Evolutionary conservation across 331 rosid genomes (phyloP), one percentile per base, ranked within the genome.

Genomic region (Arachis monticola): DNA sequence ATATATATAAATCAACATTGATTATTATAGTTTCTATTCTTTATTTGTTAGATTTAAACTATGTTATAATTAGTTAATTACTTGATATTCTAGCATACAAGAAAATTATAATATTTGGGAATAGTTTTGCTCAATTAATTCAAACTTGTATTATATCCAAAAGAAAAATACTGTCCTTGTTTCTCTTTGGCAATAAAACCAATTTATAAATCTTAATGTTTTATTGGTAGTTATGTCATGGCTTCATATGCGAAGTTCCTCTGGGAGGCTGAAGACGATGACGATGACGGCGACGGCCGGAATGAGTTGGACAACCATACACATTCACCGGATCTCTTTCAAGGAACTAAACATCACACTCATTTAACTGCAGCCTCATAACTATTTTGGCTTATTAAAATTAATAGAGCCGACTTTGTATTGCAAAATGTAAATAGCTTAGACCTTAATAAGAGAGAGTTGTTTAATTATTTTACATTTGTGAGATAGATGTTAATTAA

Each of bases 241-340:
- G 98, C 96, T 69, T 88, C 97, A 40, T 88, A 91, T 83, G 98
- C 97, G 22, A 80, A 81, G 0, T 93, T 93, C 77, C 97, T 91
- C 22, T 93, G 97, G 97, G 97, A 93, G 67, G 72, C 80, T 32
- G 91, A 91, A 27, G 88, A 87, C 69, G 89, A 82, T 70, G 78
- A 72, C 14, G 76, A 74, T n/a, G n/a, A n/a, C n/a, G n/a, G n/a
- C 6, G 83, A 60, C 44, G 4, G 14, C 7, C 51, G 51, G 69
- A 82, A 59, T 62, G 74, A 79, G 70, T 60, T 73, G n/a, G 84
- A 79, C 46, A 72, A 73, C 51, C 81, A 44, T 35, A 1, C 75
- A 44, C 14, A 76, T 56, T 56, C 64, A 7, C 44, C 81, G 46
- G 41, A 72, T 58, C 75, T 76, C 72, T 68, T 75, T 69, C 89